Evolutionary conservation across 345 rosid species (phyloP), one percentile per base, ranked within the genome.

Genomic region (Isatis tinctoria): DNA sequence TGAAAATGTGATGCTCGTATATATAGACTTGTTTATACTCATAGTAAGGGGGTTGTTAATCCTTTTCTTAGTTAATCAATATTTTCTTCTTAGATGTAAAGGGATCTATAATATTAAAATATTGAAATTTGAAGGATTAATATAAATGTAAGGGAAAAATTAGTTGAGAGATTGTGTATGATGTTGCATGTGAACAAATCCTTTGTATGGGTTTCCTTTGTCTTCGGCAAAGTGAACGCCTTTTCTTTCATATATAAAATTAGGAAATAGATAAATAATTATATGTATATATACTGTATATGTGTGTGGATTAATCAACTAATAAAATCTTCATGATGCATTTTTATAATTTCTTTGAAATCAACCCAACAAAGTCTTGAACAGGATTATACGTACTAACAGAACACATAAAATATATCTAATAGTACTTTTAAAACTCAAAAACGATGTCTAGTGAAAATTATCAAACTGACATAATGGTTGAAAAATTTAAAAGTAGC

Each of bases 171-270:
- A 75, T 67, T 67, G 48, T 74, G 69, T 68, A n/a, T n/a, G 30
- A 33, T 39, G 39, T 24, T 52, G 66, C 93, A 87, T 87, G 91
- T 86, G 96, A 75, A 56, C 81, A 79, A 82, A 91, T 91, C 93
- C 89, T 91, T 89, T 82, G 84, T 52, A 74, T 74, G 82, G 93
- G 85, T 60, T 85, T 86, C 77, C 27, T 79, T 71, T 85, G 85
- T 83, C 90, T 77, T 79, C 56, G 58, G 43, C 70, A 69, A 76
- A 76, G 71, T 69, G 64, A 67, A 30, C 63, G 45, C 49, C 16
- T 60, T 13, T 17, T n/a, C n/a, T n/a, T 41, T 26, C 26, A 5
- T 30, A 10, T 56, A 54, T 33, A 4, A 48, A 59, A 67, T 37
- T 39, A 30, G 33, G 60, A 65, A 47, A 44, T 47, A 12, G 47